Evolutionary conservation across 73 alveolate genomes (phyloP), one percentile per base, ranked within the genome.

Genomic region (Paramecium octaurelia): DNA sequence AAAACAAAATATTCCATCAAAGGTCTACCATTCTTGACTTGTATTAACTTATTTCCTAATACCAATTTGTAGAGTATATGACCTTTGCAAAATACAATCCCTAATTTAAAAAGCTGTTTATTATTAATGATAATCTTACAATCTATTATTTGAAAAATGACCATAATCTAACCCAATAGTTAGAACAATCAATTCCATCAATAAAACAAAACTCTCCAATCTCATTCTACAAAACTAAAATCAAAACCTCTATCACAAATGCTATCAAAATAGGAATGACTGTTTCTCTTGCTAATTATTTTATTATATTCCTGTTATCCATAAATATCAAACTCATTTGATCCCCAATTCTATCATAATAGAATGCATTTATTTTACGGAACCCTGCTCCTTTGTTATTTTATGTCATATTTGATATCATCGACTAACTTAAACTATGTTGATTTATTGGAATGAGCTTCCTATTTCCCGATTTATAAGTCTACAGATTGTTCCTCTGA

Each of bases 91-190:
- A 73, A 73, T 73, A 73, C 18, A 2, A 73, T 73, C 31, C 87
- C 87, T 21, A 73, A 38, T 73, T 73, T 73, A 73, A 36, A 73
- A 38, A 73, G 87, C 59, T 64, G 69, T 54, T 54, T 54, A 64
- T 64, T 27, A 64, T 64, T 14, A 34, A 64, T 64, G 5, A 31
- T 31, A 34, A 31, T 64, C 42, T 64, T 64, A 64, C 84, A 64
- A 73, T 73, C 59, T 36, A 36, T 40, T 73, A 38, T 29, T 43
- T 35, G 27, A 73, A 36, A 38, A 73, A 73, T 1, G 87, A 73
- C 87, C 87, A 73, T 35, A 73, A 12, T 73, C 87, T 73, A 35
- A 73, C n/a, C 87, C 87, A 73, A 73, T 73, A 73, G n/a, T 21
- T 35, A 35, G 57, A 34, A 38, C 87, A 73, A 34, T 73, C 57